Evolutionary conservation across 23 red algal genomes (phyloP), one percentile per base, ranked within the genome.

Genomic region (Agarophyton chilense): DNA sequence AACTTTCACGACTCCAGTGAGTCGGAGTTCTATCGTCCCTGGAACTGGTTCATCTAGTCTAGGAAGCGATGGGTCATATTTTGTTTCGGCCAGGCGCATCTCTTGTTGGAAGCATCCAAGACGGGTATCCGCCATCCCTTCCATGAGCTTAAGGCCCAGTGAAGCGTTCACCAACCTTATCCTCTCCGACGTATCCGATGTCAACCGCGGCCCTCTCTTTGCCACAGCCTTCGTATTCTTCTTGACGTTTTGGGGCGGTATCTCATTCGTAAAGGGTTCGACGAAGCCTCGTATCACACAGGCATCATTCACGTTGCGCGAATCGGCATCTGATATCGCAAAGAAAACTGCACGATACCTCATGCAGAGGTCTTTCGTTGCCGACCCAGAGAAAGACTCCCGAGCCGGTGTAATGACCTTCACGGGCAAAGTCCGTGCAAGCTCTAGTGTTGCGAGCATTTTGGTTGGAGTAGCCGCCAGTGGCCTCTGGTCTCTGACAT

Each of bases 191-290:
- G 57, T 93, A 18, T 85, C 90, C 49, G 28, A 26, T 51, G 74
- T 86, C 10, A 93, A 93, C 66, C 56, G 73, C 34, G 44, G 42
- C 28, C 58, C 90, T 49, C 67, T 95, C 17, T 70, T 67, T 43
- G 83, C 87, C 38, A 95, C 93, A 0, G 86, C 93, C 14, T 88
- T 95, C 21, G 93, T 95, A 25, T 95, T 90, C 52, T 90, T 95
- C 78, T 51, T 95, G 16, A 95, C 93, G 34, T 83, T 84, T 52
- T 95, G 93, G 93, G 93, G 93, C 53, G 61, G 81, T 46, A 77
- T 95, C 24, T 95, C 93, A 5, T 95, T 95, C 55, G 84, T 95
- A 33, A 95, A 95, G 72, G 93, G 93, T 39, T 95, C 93, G 1
- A 89, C 78, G 1, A 95, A 95, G 79, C 52, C 72, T 43, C 84